Evolutionary conservation across 2,329 filamentous ascomycete species (phyloP), one percentile per base, ranked within the genome.

Genomic region (Xylariaceae sp.): DNA sequence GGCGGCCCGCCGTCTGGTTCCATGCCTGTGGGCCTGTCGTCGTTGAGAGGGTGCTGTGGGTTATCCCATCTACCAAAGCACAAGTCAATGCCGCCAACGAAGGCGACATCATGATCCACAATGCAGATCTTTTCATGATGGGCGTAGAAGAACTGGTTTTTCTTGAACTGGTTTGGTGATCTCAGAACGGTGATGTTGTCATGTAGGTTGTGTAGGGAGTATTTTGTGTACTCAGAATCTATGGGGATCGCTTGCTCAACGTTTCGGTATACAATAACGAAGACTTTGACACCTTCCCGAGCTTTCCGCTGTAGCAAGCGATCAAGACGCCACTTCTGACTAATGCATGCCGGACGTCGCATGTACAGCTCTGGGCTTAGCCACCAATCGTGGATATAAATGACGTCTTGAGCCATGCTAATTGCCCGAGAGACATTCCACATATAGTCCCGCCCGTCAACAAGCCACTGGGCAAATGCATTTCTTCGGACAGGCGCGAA

Each of bases 321-420:
- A 67, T 98, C 93, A 6, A 98, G 77, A 42, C 93, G 83, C 93
- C 93, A 98, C 67, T 96, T 96, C 65, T 97, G 92, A 62, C 91
- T 96, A 67, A 97, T 96, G 37, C 88, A 90, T 20, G 93, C 87
- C 42, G 93, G 93, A 47, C 93, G 80, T 49, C 93, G 82, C 83
- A 97, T 85, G 70, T 98, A 98, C 36, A 98, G 72, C 67, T 98
- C 92, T 1, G 93, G 93, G 57, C 88, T 96, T 33, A 98, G 71
- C 93, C 93, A 98, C 93, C 93, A 98, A 66, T 97, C 93, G 64
- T 98, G 93, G 52, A 98, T 97, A 67, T 97, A 97, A 57, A 98
- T 92, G 50, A 97, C 92, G 69, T 97, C 93, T 59, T 88, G 88
- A 7, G 93, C 93, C 82, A 96, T 95, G 63, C 89, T 93, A 59